These are phyloP conservation scores for Pyrus bretschneideri DNA, from an alignment of 306 rosid species.

Conservation along the genomic window DNA sequence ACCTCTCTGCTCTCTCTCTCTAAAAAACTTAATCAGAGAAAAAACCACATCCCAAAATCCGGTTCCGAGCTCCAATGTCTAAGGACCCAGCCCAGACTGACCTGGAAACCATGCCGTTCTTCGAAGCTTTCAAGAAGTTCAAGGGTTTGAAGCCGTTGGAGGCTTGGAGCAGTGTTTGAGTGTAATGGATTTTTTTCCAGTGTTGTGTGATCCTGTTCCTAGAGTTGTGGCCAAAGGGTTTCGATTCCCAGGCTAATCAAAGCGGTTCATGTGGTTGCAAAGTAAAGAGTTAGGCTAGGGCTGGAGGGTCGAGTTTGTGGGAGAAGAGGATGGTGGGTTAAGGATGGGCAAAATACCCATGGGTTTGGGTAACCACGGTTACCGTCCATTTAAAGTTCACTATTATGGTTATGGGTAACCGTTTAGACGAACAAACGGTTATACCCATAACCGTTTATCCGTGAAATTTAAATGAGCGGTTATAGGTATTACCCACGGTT, in stretches of 20 bases:
- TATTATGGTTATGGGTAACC: too few species aligned
- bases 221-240: slow-evolving; percentile 33
- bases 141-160: slow-evolving; percentile 39
- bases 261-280: slow-evolving; percentile 45
- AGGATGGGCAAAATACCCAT: too few species aligned
- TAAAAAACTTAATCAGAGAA: background rate
- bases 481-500: too few species aligned
- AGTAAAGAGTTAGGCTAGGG: slow-evolving; percentile 19
- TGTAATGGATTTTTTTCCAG: slow-evolving; percentile 48
- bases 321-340: slow-evolving; percentile 22
- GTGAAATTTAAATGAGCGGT: too few species aligned
- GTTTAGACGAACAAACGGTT: too few species aligned
- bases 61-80: slow-evolving; percentile 36
- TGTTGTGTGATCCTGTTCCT: slow-evolving; percentile 32
- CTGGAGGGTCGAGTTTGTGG: slow-evolving; percentile 52
- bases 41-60: slow-evolving; percentile 11
- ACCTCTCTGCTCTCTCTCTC: background rate
- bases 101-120: slow-evolving; percentile 37
- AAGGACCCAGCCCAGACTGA: slow-evolving; percentile 23
- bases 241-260: slow-evolving; percentile 31
- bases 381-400: too few species aligned
- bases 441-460: too few species aligned
- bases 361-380: too few species aligned
- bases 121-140: slow-evolving; percentile 37
- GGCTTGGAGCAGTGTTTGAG: slow-evolving; percentile 53